Evolutionary conservation across 768 basidiomycete genomes (phyloP), one percentile per base, ranked within the genome.

Genomic region (Suillus clintonianus): DNA sequence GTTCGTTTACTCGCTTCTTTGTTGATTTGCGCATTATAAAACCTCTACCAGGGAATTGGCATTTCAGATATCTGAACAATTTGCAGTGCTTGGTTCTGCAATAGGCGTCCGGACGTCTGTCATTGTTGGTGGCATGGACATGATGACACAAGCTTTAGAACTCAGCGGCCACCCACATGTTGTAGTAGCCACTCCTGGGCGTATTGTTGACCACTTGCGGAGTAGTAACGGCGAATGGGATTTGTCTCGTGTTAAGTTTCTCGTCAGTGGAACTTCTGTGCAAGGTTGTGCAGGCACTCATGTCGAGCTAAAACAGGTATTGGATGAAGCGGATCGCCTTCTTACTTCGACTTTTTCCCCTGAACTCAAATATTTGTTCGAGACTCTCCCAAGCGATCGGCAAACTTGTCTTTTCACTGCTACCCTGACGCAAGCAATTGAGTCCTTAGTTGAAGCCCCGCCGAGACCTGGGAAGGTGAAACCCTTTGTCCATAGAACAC

Each of bases 361-460:
- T 1, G 97, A 99, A 59, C 78, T 99, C 50, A 82, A 85, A 2
- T 85, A 89, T 71, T 74, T 99, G 24, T 96, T 99, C 74, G 78
- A 80, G 41, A 79, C 84, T 41, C 81, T 99, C 17, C 94, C 97
- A 1, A 83, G 84, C 60, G 87, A 94, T 37, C 84, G 97, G n/a
- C 97, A 99, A 74, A 99, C 97, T 0, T 93, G 95, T 69, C 83
- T 99, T 47, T 99, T 99, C 77, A 99, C 97, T 0, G 97, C 97
- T 0, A 99, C 97, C 1, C 80, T 97, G 65, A 96, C 95, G 5
- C 84, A 89, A 7, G 86, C 94, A 0, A 93, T 99, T 62, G 92
- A 96, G 70, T 81, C 84, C 9, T 72, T 98, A 24, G 90, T 89
- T 7, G 81, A 84, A 42, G 88, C 89, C 22, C 77, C 88, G 8